Percentiles rank a stretch among this genome's conserved stretches.
Conservation (phyloP, 805 yeast species). For the Ogataea sp. region DNA sequence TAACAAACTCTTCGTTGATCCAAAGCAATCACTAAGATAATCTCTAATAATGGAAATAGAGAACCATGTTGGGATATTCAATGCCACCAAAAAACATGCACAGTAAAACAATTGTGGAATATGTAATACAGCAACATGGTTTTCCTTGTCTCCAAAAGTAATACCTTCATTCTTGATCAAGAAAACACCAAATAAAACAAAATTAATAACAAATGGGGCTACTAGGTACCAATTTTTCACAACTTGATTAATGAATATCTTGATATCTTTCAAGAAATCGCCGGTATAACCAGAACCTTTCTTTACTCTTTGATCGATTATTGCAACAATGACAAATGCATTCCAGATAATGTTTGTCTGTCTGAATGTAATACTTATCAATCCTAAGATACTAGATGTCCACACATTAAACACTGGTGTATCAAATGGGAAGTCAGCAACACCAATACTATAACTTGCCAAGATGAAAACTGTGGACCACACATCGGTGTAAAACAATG, state of each 20-base stretch:
- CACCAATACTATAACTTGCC: constrained; percentile 41
- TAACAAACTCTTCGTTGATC: too few species aligned
- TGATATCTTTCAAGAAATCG: constrained; percentile 17
- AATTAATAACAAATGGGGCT: constrained; percentile 47
- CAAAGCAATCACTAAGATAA: constrained; percentile 5
- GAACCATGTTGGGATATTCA: constrained; percentile 73
- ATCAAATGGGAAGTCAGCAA: constrained; percentile 17
- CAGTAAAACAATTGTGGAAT: constrained; percentile 79
- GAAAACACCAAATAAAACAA: constrained; percentile 46
- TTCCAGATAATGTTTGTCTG: constrained; percentile 93
- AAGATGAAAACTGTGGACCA: constrained; percentile 78
- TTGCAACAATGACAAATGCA: constrained; percentile 45
- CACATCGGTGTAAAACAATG: constrained; percentile 84
- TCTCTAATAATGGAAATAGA: constrained; percentile 29
- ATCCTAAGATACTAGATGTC: constrained; percentile 47
- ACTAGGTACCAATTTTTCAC: constrained; percentile 21
- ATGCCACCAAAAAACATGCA: constrained; percentile 47
- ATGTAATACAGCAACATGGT: constrained; percentile 69
- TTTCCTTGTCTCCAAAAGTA: constrained; percentile 85
- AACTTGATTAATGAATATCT: constrained; percentile 20
- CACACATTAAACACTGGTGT: constrained; percentile 15
- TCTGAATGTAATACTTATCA: constrained; percentile 63
- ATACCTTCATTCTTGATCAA: constrained; percentile 69
- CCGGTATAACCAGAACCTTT: constrained; percentile 26
- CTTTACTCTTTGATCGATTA: constrained; percentile 42